These are phyloP conservation scores for Linnemannia exigua DNA, from an alignment of 192 early-diverging fungal species.

Conservation along the genomic window DNA sequence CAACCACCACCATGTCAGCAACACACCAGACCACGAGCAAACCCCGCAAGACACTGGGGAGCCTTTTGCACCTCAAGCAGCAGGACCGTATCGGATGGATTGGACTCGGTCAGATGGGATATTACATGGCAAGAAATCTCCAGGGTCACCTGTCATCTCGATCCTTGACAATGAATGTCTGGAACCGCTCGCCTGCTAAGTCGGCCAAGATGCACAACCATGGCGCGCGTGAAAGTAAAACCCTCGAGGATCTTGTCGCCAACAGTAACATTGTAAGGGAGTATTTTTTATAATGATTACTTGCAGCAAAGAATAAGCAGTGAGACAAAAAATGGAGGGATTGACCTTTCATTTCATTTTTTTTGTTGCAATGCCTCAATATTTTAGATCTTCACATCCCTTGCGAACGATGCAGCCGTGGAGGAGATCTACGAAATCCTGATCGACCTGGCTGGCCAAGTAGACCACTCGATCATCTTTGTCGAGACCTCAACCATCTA, in stretches of 20 bases:
- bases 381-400: slow-evolving; percentile 66
- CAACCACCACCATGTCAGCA: neutral
- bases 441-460: slow-evolving; percentile 49
- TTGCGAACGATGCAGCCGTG: slow-evolving; percentile 72
- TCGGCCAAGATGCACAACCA: slow-evolving; percentile 56
- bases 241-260: slow-evolving; percentile 60
- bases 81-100: slow-evolving; percentile 56
- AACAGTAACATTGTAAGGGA: slow-evolving; percentile 62
- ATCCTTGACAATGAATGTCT: slow-evolving; percentile 65
- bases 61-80: slow-evolving; percentile 42
- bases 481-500: slow-evolving; percentile 76
- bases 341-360: neutral
- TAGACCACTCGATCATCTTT: slow-evolving; percentile 62
- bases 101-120: slow-evolving; percentile 53
- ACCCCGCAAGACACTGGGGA: neutral
- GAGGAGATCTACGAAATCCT: slow-evolving; percentile 62
- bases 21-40: neutral
- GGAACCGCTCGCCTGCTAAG: slow-evolving; percentile 72
- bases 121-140: slow-evolving; percentile 71
- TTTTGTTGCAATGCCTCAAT: neutral
- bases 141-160: slow-evolving; percentile 62
- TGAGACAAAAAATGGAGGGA: neutral
- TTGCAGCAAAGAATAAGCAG: no score
- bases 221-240: slow-evolving; percentile 57
- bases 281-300: neutral